Evolutionary conservation across 2,329 filamentous ascomycete genomes (phyloP).

Genomic region (Epichloe scottii): DNA sequence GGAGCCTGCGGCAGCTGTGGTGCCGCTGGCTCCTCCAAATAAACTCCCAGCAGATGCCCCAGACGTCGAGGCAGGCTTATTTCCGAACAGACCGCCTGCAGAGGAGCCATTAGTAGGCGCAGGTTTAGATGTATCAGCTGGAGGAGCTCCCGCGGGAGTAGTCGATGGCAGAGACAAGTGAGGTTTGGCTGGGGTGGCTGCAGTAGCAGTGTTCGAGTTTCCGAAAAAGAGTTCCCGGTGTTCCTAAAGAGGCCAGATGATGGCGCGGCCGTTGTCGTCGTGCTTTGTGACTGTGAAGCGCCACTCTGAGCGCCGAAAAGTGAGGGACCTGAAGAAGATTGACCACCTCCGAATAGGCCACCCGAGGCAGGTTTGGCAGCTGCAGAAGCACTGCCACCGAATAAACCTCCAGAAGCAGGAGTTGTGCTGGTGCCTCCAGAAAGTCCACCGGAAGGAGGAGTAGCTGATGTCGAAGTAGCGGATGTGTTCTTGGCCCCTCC

Average conservation of each 20-base stretch:
- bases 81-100: conserved; percentile 7
- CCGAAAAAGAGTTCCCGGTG: conserved; percentile 19
- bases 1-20: conserved; percentile 12
- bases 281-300: conserved; percentile 9
- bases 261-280: conserved; percentile 15
- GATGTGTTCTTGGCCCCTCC: conserved; percentile 4
- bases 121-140: conserved; percentile 23
- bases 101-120: conserved; percentile 12
- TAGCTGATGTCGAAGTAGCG: conserved; percentile 8
- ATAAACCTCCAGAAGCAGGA: conserved; percentile 7
- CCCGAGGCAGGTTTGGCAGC: conserved; percentile 15
- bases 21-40: conserved; percentile 13
- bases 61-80: conserved; percentile 13
- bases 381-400: conserved; percentile 2
- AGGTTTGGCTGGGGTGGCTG: conserved; percentile 15
- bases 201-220: conserved; percentile 11
- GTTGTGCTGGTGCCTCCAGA: conserved; percentile 11
- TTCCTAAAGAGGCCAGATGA: conserved; percentile 19
- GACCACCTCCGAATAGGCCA: conserved; percentile 13
- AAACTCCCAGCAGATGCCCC: conserved; percentile 12
- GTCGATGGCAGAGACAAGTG: conserved; percentile 6
- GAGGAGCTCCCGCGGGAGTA: conserved; percentile 43
- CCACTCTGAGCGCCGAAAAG: conserved; percentile 8
- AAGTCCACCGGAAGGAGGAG: conserved; percentile 10
- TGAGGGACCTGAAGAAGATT: conserved; percentile 4